Conservation (phyloP, 768 basidiomycete species). For the Tephrocybe rancida region DNA sequence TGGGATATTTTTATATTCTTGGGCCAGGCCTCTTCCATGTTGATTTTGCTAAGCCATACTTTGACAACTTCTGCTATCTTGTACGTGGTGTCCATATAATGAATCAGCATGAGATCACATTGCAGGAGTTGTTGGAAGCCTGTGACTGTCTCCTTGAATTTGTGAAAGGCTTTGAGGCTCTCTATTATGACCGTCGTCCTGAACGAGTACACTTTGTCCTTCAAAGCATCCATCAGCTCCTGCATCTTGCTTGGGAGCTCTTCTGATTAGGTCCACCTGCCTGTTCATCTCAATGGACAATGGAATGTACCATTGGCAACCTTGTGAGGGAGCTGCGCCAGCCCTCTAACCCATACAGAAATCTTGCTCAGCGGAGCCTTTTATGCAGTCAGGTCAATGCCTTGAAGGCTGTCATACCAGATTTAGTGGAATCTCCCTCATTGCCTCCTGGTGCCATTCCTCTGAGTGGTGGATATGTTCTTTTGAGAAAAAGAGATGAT, state of each 20-base stretch:
- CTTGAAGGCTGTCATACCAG: background rate
- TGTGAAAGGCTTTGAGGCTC: background rate
- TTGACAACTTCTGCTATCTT: slow-evolving; percentile 26
- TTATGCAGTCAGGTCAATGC: background rate
- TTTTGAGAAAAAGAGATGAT: background rate
- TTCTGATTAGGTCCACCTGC: slow-evolving; percentile 22
- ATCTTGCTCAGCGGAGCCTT: background rate
- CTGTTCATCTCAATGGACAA: slow-evolving; percentile 28
- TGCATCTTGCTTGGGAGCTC: slow-evolving; percentile 28
- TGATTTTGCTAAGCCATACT: slow-evolving; percentile 21
- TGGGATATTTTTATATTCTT: slow-evolving; percentile 29
- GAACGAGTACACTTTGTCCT: slow-evolving; percentile 34
- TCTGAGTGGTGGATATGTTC: slow-evolving; percentile 5
- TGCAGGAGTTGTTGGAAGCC: background rate
- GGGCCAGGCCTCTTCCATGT: slow-evolving; percentile 26
- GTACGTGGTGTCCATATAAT: slow-evolving; percentile 24
- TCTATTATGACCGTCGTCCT: slow-evolving; percentile 29
- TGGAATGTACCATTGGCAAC: slow-evolving; percentile 27
- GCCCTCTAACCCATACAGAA: background rate
- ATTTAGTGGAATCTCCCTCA: background rate
- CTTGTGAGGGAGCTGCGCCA: background rate
- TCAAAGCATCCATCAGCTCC: slow-evolving; percentile 30
- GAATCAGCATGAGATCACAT: slow-evolving; percentile 20
- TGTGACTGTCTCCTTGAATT: background rate
- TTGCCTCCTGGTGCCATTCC: slow-evolving; percentile 3